phyloP scores from a whole-genome alignment of 2,329 filamentous ascomycete genomes.

The Piedraia hortae region DNA sequence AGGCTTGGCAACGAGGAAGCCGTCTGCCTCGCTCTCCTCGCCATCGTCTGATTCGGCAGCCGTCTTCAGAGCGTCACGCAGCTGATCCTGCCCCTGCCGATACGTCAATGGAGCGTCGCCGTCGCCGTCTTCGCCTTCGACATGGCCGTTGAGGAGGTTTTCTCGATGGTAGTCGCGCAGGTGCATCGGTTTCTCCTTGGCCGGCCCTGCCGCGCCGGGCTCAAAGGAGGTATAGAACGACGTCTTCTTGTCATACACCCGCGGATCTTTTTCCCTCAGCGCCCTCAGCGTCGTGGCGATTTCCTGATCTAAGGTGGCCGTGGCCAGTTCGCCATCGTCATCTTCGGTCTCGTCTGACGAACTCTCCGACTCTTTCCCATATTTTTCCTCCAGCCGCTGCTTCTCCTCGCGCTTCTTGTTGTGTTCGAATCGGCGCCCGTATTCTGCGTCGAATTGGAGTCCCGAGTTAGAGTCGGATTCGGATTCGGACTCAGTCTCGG shows the following conservation, averaged over 20 bases:
- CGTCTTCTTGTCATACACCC: constrained; percentile 55
- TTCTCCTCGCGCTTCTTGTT: constrained; percentile 91
- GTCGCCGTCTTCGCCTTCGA: constrained; percentile 22
- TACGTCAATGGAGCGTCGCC: constrained; percentile 36
- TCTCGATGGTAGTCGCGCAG: constrained; percentile 78
- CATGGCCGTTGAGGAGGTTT: constrained; percentile 50
- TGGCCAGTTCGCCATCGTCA: constrained; percentile 66
- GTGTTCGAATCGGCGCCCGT: constrained; percentile 68
- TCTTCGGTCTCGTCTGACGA: constrained; percentile 61
- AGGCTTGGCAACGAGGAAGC: constrained; percentile 47
- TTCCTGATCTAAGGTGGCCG: constrained; percentile 58
- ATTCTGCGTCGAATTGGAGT: constrained; percentile 15
- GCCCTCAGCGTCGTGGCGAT: constrained; percentile 70
- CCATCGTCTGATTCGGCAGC: constrained; percentile 22
- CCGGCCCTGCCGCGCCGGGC: constrained; percentile 8
- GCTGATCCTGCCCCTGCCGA: constrained; percentile 59
- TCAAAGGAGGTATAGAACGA: constrained; percentile 48
- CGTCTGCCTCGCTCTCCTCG: no score
- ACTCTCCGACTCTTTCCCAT: constrained; percentile 32
- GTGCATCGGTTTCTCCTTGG: constrained; percentile 40
- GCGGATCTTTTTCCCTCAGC: constrained; percentile 70
- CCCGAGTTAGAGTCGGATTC: constrained; percentile 7
- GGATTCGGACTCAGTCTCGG: constrained; percentile 1
- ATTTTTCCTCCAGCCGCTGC: constrained; percentile 66
- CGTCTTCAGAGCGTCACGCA: constrained; percentile 41